A percentile compares a stretch with the other conserved stretches of the same genome.
Conservation (phyloP, 768 basidiomycete genomes). For the Aureoboletus auriporus region DNA sequence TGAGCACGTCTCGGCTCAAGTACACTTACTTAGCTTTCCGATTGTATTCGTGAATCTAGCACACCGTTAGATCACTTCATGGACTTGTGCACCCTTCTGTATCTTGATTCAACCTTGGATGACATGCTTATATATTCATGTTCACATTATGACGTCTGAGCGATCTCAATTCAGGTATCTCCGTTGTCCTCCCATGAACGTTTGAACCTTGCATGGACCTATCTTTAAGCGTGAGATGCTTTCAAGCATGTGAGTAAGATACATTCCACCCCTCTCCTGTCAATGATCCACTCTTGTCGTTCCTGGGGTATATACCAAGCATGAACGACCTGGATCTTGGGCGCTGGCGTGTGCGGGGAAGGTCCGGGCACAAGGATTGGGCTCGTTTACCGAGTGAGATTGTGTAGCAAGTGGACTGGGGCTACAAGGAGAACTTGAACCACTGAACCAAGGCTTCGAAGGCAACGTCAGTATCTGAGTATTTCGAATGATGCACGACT, state of each 20-base stretch:
- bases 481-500: no score
- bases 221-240: conserved; percentile 10
- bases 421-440: conserved; percentile 34
- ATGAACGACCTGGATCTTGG: conserved; percentile 36
- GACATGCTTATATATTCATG: neutral
- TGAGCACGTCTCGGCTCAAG: neutral
- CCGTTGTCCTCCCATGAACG: conserved; percentile 29
- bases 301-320: conserved; percentile 28
- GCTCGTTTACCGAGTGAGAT: conserved; percentile 34
- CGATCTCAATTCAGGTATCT: conserved; percentile 1
- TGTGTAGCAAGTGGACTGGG: no score
- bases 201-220: conserved; percentile 12
- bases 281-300: no score
- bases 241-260: no score
- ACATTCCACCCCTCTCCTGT: conserved; percentile 17
- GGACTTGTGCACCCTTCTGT: conserved; percentile 10
- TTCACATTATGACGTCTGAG: neutral
- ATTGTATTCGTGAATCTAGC: neutral
- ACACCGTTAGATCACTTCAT: neutral
- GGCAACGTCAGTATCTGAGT: conserved; percentile 14
- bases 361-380: conserved; percentile 28
- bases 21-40: neutral
- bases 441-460: conserved; percentile 31
- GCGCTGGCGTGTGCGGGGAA: conserved; percentile 21
- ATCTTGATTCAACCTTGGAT: neutral